A percentile compares a stretch with the other conserved stretches of the same genome.
Evolutionary conservation across 1,139 yeast species (phyloP).

Genomic region (Scheffersomyces cryptocercus): DNA sequence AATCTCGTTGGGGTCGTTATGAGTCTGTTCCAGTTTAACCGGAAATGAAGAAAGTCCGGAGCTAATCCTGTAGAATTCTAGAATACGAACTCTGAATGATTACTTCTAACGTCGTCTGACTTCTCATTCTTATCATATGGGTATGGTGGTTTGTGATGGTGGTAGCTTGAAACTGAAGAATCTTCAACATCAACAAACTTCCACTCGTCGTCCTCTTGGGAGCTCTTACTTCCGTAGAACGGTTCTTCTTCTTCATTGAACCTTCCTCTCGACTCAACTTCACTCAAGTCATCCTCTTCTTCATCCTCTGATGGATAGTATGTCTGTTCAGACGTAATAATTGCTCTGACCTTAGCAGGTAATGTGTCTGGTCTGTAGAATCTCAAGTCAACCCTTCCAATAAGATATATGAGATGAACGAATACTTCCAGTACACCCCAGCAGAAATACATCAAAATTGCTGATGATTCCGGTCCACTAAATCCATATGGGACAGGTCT

Average conservation of each 20-base stretch:
- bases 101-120: conserved; percentile 5
- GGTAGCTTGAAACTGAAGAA: conserved; percentile 3
- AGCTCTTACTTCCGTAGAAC: no score
- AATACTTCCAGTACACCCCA: conserved; percentile 68
- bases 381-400: conserved; percentile 70
- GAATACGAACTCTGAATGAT: no score
- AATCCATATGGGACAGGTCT: conserved; percentile 28
- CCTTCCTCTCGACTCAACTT: no score
- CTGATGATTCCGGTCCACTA: conserved; percentile 24
- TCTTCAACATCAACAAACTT: conserved; percentile 15
- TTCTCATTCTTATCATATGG: conserved; percentile 10
- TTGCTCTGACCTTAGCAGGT: conserved; percentile 39
- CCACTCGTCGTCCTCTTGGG: conserved; percentile 9
- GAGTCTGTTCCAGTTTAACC: no score
- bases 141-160: conserved; percentile 11
- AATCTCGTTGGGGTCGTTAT: no score
- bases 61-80: no score
- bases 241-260: no score
- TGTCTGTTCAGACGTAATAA: conserved; percentile 47
- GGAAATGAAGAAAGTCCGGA: no score
- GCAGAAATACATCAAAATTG: conserved; percentile 64
- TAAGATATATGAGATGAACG: conserved; percentile 54
- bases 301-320: conserved; percentile 28
- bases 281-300: conserved; percentile 11
- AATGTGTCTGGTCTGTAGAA: conserved; percentile 74